Evolutionary conservation across 176 grass and related monocot genomes (phyloP), one percentile per base, ranked within the genome.

Genomic region (Aegilops speltoides): DNA sequence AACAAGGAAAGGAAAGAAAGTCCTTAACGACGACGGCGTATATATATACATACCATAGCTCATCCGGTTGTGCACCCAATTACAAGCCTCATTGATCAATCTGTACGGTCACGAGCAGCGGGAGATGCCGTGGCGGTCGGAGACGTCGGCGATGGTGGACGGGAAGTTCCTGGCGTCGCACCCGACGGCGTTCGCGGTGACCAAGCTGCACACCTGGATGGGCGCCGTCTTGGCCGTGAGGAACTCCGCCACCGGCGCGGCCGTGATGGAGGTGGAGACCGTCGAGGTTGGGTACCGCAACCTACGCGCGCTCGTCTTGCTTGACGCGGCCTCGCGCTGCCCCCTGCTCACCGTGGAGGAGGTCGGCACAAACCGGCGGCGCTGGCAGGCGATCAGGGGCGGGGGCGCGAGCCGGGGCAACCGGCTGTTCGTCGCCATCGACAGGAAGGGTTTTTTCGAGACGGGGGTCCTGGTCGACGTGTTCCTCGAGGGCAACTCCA

Each of bases 241-340:
- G 33, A 6, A 34, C 33, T 34, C 10, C 48, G 79, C 81, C 78
- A 16, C 9, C 0, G 48, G 4, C 14, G 81, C 52, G 16, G 56
- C 79, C 1, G 73, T 88, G 74, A 79, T 95, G 15, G 78, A 88
- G 36, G 78, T 95, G 82, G 80, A 90, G 73, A 88, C 78, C 14
- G 72, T 22, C 7, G 4, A 66, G 57, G 22, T 92, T 32, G 81
- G 76, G 73, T 7, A 90, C 37, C 87, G 40, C 60, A 54, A 66
- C 41, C 9, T 43, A 8, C 82, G 76, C 23, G 70, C 82, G 15
- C 43, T 82, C 43, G 73, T 88, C 45, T 0, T 43, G 7, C 82
- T 89, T 38, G 90, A 95, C 73, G 59, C 70, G 10, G 80, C 29
- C 14, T 81, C 63, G 31, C 76, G 84, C 37, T 32, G 67, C 6